A percentile compares a stretch with the other conserved stretches of the same genome.
Conservation (phyloP, 208 protist genomes). For the Borovskyia barvae region DNA sequence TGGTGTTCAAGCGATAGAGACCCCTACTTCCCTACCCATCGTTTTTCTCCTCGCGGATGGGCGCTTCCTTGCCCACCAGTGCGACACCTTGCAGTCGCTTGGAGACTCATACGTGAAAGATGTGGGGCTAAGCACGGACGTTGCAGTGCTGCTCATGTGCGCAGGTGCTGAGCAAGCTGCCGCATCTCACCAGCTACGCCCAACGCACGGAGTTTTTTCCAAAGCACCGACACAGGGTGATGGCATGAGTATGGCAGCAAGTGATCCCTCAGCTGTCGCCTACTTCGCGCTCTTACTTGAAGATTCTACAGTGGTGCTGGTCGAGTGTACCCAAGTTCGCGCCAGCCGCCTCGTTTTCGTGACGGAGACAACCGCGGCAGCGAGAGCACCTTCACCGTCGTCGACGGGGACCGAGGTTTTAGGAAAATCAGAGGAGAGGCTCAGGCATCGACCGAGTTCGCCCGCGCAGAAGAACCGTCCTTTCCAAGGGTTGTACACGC, state of each 20-base stretch:
- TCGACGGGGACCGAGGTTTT: too few species aligned
- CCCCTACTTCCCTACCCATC: conserved; percentile 2
- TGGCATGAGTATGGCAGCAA: neutral
- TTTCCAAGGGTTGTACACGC: neutral
- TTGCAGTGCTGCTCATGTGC: conserved; percentile 9
- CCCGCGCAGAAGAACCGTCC: too few species aligned
- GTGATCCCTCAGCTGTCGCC: neutral
- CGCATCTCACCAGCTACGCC: neutral
- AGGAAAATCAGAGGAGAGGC: neutral
- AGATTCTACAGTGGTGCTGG: conserved; percentile 6
- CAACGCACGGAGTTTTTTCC: too few species aligned
- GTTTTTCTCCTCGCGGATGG: conserved; percentile 11
- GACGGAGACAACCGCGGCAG: neutral
- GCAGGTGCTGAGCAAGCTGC: conserved; percentile 7
- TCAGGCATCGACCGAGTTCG: neutral
- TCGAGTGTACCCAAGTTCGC: conserved; percentile 6
- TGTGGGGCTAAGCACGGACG: neutral
- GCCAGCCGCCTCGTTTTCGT: conserved; percentile 3
- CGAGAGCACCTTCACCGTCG: too few species aligned
- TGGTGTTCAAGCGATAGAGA: conserved; percentile 7
- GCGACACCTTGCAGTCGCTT: conserved; percentile 13
- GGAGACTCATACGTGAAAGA: neutral
- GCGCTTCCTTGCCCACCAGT: conserved; percentile 7
- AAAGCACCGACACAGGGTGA: too few species aligned
- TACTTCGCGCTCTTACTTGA: conserved; percentile 12